Evolutionary conservation across 1,139 yeast species (phyloP).

Genomic region (Candida sanyaensis): DNA sequence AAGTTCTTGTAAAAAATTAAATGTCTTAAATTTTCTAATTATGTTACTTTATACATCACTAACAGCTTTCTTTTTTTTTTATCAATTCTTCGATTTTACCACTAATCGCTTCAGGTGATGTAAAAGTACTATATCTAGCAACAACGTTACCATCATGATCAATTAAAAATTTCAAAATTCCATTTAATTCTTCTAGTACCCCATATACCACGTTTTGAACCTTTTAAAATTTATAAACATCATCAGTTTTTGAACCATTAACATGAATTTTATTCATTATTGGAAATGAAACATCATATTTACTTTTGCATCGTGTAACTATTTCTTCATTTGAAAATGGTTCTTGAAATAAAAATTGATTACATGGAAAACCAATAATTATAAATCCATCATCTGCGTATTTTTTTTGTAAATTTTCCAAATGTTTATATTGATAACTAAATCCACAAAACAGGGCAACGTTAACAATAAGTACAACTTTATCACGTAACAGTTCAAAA

Average conservation of each 20-base stretch:
- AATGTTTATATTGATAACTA: constrained; percentile 76
- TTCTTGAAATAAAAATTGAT: constrained; percentile 64
- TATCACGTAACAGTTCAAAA: constrained; percentile 73
- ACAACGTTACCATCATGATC: constrained; percentile 48
- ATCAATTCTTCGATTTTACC: constrained; percentile 44
- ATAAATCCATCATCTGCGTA: constrained; percentile 65
- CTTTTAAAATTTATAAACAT: constrained; percentile 79
- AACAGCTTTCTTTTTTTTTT: not conserved
- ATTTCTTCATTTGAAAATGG: constrained; percentile 46
- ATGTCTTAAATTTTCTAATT: too few species aligned
- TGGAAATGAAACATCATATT: constrained; percentile 75
- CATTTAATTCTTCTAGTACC: constrained; percentile 50
- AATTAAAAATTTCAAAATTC: constrained; percentile 52
- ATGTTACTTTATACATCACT: too few species aligned
- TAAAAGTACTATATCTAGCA: constrained; percentile 42
- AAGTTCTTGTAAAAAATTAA: too few species aligned
- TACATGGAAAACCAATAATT: constrained; percentile 84
- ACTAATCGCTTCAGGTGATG: constrained; percentile 40
- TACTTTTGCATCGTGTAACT: constrained; percentile 38
- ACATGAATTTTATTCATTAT: constrained; percentile 85
- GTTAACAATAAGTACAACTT: constrained; percentile 88
- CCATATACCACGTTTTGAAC: constrained; percentile 42
- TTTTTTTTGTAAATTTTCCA: constrained; percentile 80
- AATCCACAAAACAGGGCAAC: constrained; percentile 93
- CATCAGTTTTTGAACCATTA: constrained; percentile 79